Percentiles rank a stretch among this genome's conserved stretches.
Conservation (phyloP, 805 yeast species). For the Huiozyma naganishii region DNA sequence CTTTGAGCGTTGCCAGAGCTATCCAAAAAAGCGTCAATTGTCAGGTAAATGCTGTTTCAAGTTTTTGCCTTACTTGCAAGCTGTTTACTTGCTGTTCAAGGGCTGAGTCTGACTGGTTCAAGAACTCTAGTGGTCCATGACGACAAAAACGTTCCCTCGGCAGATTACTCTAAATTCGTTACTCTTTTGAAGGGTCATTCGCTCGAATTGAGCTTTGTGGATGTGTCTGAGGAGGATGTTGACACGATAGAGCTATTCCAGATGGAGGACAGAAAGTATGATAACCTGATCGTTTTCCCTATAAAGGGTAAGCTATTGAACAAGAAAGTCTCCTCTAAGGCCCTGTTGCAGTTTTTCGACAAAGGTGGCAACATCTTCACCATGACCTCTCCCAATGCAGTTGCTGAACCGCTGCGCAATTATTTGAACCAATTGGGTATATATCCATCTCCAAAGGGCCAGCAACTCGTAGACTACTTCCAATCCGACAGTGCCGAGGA, state of each 20-base stretch:
- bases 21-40: too few relatives aligned
- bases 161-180: constrained; percentile 21
- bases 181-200: constrained; percentile 26
- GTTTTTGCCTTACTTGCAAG: too few relatives aligned
- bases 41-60: too few relatives aligned
- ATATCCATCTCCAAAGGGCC: constrained; percentile 68
- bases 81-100: neutral
- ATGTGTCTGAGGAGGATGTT: constrained; percentile 3
- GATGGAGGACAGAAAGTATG: constrained; percentile 38
- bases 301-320: constrained; percentile 37
- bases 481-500: constrained; percentile 8
- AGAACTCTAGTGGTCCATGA: constrained; percentile 28
- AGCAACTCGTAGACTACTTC: constrained; percentile 57
- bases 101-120: constrained; percentile 10
- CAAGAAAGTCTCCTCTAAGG: constrained; percentile 33
- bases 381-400: constrained; percentile 40
- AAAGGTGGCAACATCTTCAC: constrained; percentile 70
- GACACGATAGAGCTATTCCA: constrained; percentile 16
- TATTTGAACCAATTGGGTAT: constrained; percentile 76
- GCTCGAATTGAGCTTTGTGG: constrained; percentile 8
- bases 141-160: constrained; percentile 18
- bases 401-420: constrained; percentile 51
- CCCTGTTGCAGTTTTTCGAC: constrained; percentile 46
- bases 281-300: constrained; percentile 52
- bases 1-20: too few relatives aligned